phyloP scores from a whole-genome alignment of 306 rosid species.

The Geum urbanum region DNA sequence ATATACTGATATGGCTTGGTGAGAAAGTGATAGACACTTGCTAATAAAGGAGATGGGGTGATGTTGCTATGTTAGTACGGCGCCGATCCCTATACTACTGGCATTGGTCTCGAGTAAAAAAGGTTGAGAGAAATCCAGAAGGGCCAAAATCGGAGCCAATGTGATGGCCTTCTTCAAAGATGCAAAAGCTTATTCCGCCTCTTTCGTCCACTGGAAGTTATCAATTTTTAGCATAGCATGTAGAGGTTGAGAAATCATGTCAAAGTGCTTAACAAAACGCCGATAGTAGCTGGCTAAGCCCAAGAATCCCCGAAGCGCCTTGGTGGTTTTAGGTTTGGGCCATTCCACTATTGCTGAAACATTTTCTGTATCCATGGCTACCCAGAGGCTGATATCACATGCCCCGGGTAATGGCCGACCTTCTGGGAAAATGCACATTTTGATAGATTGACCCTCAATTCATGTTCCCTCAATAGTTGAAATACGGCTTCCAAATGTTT shows the following conservation, averaged over 20 bases:
- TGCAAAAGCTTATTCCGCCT: too few relatives aligned
- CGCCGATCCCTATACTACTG: too few relatives aligned
- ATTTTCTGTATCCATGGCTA: neutral
- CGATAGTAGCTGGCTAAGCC: neutral
- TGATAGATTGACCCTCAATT: neutral
- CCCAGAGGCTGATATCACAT: neutral
- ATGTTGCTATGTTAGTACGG: too few relatives aligned
- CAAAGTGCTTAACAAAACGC: neutral
- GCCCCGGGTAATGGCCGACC: neutral
- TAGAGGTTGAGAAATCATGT: rapidly evolving
- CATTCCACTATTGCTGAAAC: neutral
- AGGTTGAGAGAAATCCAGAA: too few relatives aligned
- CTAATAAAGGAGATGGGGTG: too few relatives aligned
- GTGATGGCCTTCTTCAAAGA: too few relatives aligned
- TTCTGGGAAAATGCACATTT: neutral
- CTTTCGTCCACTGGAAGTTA: too few relatives aligned
- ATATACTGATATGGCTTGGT: too few relatives aligned
- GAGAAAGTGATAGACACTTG: too few relatives aligned
- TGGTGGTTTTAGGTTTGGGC: neutral
- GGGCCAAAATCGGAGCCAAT: too few relatives aligned
- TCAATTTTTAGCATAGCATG: too few relatives aligned
- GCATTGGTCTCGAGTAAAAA: too few relatives aligned
- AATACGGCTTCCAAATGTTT: neutral
- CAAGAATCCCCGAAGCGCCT: neutral
- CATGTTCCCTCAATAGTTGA: neutral